phyloP scores from a whole-genome alignment of 2,329 filamentous ascomycete genomes.

The Cryphonectria parasitica region DNA sequence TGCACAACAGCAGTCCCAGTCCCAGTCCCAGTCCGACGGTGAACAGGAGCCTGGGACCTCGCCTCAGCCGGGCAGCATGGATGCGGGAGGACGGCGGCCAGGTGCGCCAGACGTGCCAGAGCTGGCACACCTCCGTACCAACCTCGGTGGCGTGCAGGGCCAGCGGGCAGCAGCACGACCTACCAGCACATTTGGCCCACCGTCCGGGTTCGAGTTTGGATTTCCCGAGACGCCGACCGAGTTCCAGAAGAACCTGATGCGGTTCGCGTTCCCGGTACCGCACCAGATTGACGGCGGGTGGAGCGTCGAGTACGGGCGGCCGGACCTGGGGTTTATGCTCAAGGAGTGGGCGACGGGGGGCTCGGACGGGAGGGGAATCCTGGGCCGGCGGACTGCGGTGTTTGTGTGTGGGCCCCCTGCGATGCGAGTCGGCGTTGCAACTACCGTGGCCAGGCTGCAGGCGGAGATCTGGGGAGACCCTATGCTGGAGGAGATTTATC shows the following conservation, averaged over 20 bases:
- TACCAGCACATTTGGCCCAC: conserved; percentile 61
- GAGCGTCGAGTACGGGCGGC: conserved; percentile 90
- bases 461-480: conserved; percentile 79
- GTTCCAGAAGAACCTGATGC: conserved; percentile 87
- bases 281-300: conserved; percentile 77
- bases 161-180: conserved; percentile 46
- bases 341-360: conserved; percentile 79
- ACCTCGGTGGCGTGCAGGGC: conserved; percentile 39
- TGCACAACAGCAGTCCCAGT: conserved; percentile 26
- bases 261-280: conserved; percentile 79
- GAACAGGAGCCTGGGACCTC: conserved; percentile 10
- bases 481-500: conserved; percentile 83
- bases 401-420: conserved; percentile 89
- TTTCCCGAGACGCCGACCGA: conserved; percentile 84
- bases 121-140: conserved; percentile 60
- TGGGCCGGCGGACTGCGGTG: conserved; percentile 82
- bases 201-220: conserved; percentile 74
- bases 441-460: conserved; percentile 81
- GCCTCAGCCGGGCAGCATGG: conserved; percentile 23
- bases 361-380: conserved; percentile 65
- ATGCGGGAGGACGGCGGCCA: not conserved
- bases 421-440: conserved; percentile 88
- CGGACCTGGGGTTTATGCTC: conserved; percentile 85
- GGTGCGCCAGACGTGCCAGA: conserved; percentile 49
- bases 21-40: conserved; percentile 17